Evolutionary conservation across 202 grass and related monocot genomes (phyloP), one percentile per base, ranked within the genome.

Genomic region (Setaria viridis): DNA sequence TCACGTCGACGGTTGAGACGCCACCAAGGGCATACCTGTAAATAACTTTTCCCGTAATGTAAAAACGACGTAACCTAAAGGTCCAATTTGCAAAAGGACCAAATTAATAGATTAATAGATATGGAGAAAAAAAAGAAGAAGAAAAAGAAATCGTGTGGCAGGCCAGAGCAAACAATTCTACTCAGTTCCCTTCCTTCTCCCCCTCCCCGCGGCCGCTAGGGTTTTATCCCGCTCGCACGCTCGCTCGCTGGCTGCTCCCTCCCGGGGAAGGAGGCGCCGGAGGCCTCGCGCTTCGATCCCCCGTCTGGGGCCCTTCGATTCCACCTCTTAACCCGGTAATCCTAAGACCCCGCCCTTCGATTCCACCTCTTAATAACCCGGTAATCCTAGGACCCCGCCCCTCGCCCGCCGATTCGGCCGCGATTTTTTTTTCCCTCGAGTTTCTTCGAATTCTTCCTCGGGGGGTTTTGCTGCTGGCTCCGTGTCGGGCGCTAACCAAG

Each of bases 181-280:
- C 55, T 16, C 75, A 3, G 15, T 6, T 19, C 16, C 5, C 15
- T 7, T 25, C 29, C 58, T 62, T 30, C 25, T 15, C 29, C 60
- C 60, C 57, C 13, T 10, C 54, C 42, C 37, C 57, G 14, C 29
- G 56, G 41, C 76, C 30, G 57, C 77, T 80, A 80, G 77, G 77
- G 77, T 67, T 80, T 59, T 81, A 57, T 81, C 66, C 16, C n/a
- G 56, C 54, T 57, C 56, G 20, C 25, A 25, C 25, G 25, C 62
- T 32, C 55, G n/a, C 63, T 33, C 19, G 33, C 63, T 68, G 48
- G 6, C 47, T 35, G 64, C 64, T 70, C 30, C 77, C 25, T 13
- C 11, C 58, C 12, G 11, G 29, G 3, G 63, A 19, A 30, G 76
- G 76, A 79, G 76, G 13, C 14, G 41, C 19, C 56, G 65, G 79